Conservation (phyloP, 2,329 filamentous ascomycete genomes). For the Capronia americana region DNA sequence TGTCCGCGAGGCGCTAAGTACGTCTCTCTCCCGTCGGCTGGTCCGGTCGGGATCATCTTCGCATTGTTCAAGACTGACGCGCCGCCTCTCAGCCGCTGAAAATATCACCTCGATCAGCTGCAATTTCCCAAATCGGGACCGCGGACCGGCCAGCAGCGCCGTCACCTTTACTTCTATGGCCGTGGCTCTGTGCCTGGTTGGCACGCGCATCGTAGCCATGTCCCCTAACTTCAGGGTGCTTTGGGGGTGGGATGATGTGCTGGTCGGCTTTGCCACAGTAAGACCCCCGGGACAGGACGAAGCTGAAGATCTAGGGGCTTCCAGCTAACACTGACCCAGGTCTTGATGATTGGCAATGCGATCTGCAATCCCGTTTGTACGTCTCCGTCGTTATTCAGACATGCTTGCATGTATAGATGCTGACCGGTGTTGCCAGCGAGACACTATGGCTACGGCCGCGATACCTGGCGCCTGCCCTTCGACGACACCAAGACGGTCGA, state of each 20-base stretch:
- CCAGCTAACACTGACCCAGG: conserved; percentile 3
- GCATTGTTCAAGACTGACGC: conserved; percentile 7
- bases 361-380: conserved; percentile 25
- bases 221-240: conserved; percentile 4
- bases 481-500: conserved; percentile 17
- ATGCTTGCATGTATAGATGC: not conserved
- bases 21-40: not conserved
- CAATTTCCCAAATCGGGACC: conserved; percentile 22
- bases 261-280: conserved; percentile 25
- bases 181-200: conserved; percentile 23
- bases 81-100: conserved; percentile 9
- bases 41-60: not conserved
- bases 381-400: not conserved
- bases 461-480: conserved; percentile 29
- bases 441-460: conserved; percentile 23
- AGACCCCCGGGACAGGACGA: not conserved
- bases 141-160: conserved; percentile 18
- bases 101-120: conserved; percentile 28
- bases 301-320: not conserved
- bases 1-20: conserved; percentile 26
- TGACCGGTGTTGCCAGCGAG: conserved; percentile 16
- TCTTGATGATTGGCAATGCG: conserved; percentile 30
- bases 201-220: conserved; percentile 17
- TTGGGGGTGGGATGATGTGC: conserved; percentile 32
- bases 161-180: conserved; percentile 31